Conservation (phyloP, 257 asterid genomes). For the Solanum boliviense region DNA sequence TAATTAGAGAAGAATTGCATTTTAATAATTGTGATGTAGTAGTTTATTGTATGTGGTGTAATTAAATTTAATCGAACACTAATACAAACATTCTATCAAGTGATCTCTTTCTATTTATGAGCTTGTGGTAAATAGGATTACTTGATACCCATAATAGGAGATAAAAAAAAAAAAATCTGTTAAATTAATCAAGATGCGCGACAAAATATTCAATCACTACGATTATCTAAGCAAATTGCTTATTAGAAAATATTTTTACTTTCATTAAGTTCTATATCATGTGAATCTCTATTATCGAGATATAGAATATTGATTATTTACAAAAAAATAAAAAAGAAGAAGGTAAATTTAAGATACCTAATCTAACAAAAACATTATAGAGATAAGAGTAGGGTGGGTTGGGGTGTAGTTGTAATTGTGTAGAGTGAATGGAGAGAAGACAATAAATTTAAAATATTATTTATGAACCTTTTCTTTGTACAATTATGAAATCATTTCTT, state of each 20-base stretch:
- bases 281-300: neutral
- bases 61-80: too few relatives aligned
- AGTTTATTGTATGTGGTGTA: neutral
- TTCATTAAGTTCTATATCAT: neutral
- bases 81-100: neutral
- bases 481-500: too few relatives aligned
- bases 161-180: too few relatives aligned
- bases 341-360: neutral
- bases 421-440: too few relatives aligned
- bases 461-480: too few relatives aligned
- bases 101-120: too few relatives aligned
- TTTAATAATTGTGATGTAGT: neutral
- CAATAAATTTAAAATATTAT: neutral
- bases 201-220: too few relatives aligned
- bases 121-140: neutral
- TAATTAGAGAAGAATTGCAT: neutral
- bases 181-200: too few relatives aligned
- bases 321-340: neutral
- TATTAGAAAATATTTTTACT: too few relatives aligned
- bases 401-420: too few relatives aligned
- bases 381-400: neutral
- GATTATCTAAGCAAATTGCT: too few relatives aligned
- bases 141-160: neutral
- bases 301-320: neutral
- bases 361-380: neutral